These are phyloP conservation scores for Tetracladium setigerum DNA, from an alignment of 495 filamentous ascomycete genomes.

Conservation along the genomic window DNA sequence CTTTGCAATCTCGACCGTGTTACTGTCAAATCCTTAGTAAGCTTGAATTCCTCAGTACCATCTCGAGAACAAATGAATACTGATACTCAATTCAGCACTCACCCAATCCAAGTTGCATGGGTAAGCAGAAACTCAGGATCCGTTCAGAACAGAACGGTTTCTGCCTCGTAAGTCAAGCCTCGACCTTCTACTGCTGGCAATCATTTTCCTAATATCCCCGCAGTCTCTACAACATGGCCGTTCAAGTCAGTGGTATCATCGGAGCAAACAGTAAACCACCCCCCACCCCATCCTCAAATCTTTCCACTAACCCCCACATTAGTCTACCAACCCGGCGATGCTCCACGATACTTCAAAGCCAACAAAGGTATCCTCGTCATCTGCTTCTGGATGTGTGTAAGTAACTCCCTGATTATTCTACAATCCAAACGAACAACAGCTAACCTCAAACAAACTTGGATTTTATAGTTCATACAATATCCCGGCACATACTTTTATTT, in stretches of 20 bases:
- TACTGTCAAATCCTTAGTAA: slow-evolving; percentile 22
- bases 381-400: too few species aligned
- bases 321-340: slow-evolving; percentile 52
- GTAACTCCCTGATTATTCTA: slow-evolving; percentile 29
- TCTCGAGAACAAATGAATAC: slow-evolving; percentile 17
- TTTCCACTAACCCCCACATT: slow-evolving; percentile 1
- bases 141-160: slow-evolving; percentile 55
- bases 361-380: slow-evolving; percentile 52
- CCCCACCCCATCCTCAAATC: too few species aligned
- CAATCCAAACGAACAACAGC: too few species aligned
- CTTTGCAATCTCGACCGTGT: slow-evolving; percentile 48
- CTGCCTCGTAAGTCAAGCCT: slow-evolving; percentile 27
- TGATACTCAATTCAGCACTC: background rate
- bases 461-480: too few species aligned
- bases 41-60: too few species aligned
- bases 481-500: slow-evolving; percentile 49
- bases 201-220: too few species aligned
- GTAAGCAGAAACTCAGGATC: slow-evolving; percentile 46
- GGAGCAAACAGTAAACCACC: slow-evolving; percentile 21
- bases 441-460: slow-evolving; percentile 31
- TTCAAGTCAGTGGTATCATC: slow-evolving; percentile 51
- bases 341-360: slow-evolving; percentile 53
- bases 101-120: too few species aligned
- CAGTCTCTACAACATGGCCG: slow-evolving; percentile 63
- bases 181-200: too few species aligned